Base-by-base conservation (phyloP, 331 rosid genomes). In the Erythrophleum ivorense region DNA sequence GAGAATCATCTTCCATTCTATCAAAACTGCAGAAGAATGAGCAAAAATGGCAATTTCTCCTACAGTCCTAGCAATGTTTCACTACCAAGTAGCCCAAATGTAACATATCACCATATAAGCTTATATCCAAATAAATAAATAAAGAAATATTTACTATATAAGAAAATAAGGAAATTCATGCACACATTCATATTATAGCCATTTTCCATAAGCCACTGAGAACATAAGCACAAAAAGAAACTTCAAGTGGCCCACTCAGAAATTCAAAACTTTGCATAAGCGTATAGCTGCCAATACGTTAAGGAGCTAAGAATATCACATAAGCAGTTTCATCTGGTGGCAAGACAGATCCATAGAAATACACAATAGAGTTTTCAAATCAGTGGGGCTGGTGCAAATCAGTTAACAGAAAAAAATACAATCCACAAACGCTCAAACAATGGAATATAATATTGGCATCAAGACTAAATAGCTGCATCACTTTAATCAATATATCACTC, bases 1-100 rank as follows among this genome's bases (percentile, higher is more conserved):
- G 38, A 88, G 84, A 68, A 60, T 62, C 50, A 81, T 15, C 57
- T 48, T 78, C 70, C 60, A 66, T 57, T 3, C 63, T 29, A 66
- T 73, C 60, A 75, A 2, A 53, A 72, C 16, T 57, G 64, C 63
- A 85, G 75, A 84, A 80, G 73, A 24, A 54, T 77, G 48, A 70
- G 16, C 75, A 71, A 78, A 83, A n/a, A 62, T 15, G 66, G 49
- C 21, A 65, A 84, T 63, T 73, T 59, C 6, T 52, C 72, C 31
- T 1, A 41, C 38, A 70, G 71, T 40, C 38, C 50, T 57, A 36
- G 54, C 58, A 77, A 78, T 77, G 71, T 18, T 60, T 41, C 72
- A 82, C 67, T 12, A 66, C 41, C 46, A n/a, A 75, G 80, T 48
- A 64, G 76, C 36, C 34, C 57, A 76, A 63, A 49, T 6, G 41